Conservation (phyloP, 2,329 filamentous ascomycete species). For the Ophiocordyceps camponoti-saundersi region DNA sequence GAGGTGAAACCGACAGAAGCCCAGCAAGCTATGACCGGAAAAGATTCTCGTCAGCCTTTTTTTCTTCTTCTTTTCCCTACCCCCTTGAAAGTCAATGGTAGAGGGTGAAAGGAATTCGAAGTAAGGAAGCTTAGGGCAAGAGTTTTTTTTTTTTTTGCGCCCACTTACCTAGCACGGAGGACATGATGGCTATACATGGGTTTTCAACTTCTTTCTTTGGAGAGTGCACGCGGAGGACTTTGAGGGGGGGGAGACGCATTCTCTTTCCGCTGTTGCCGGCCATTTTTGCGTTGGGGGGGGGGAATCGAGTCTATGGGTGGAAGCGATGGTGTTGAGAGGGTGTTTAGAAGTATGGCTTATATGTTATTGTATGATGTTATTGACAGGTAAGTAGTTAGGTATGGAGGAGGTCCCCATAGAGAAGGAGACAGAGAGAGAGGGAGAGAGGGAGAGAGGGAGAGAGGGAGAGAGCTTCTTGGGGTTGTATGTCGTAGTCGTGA, state of each 20-base stretch:
- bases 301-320: background rate
- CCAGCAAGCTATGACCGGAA: conserved; percentile 56
- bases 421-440: too few relatives aligned
- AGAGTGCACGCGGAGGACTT: conserved; percentile 34
- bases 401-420: too few relatives aligned
- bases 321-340: background rate
- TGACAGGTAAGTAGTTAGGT: too few relatives aligned
- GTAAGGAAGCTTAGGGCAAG: conserved; percentile 3
- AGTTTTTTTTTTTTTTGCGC: too few relatives aligned
- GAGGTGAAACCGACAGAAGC: conserved; percentile 58
- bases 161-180: conserved; percentile 34
- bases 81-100: background rate
- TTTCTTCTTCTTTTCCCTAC: background rate
- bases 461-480: too few relatives aligned
- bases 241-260: conserved; percentile 40
- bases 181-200: conserved; percentile 39
- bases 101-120: conserved; percentile 1
- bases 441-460: too few relatives aligned
- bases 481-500: too few relatives aligned
- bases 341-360: too few relatives aligned
- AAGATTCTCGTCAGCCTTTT: background rate
- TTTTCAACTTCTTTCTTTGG: conserved; percentile 31
- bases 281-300: background rate
- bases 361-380: too few relatives aligned
- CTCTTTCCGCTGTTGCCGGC: conserved; percentile 23